Base-by-base conservation (phyloP, 257 asterid genomes). In the Fraxinus quadrangulata region DNA sequence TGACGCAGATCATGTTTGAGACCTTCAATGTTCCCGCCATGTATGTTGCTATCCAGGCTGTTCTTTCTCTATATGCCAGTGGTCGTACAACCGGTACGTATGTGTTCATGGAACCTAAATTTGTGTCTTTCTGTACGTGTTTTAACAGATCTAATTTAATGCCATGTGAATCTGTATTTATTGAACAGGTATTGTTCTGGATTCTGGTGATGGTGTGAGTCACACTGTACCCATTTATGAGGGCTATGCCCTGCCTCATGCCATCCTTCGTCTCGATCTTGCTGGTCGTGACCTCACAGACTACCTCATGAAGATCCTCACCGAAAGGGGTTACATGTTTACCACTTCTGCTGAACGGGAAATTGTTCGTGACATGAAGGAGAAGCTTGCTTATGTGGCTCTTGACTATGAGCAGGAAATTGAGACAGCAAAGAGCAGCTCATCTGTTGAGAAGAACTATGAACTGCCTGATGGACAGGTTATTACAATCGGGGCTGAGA, bases 281-380 rank as follows among this genome's bases (percentile, higher is more conserved):
- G 89, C 89, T 9, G 89, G 89, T 36, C 89, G 89, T 76, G 89
- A 86, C 77, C 86, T 86, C 47, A 83, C 89, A 4, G 89, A 86
- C 63, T 79, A 75, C 67, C 82, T 86, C 75, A 86, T 86, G 89
- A 86, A 86, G 76, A 86, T 86, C 73, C 87, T 86, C 47, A 86
- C 89, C 0, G 89, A 86, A 75, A 86, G 89, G 79, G 89, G 89
- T 23, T 86, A 86, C 84, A 86, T 86, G 89, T 86, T 86, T 85
- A 86, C 89, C 78, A 86, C 89, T 65, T 80, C 89, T 31, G 89
- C 89, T n/a, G 89, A 85, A 76, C 89, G 89, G 81, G 89, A 85
- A 85, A 85, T 85, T 80, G 89, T 85, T 72, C 89, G 89, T 78
- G 89, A 85, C 34, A 73, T 85, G 68, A 85, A 85, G 76, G 87